Percentiles rank a stretch among this genome's conserved stretches.
Evolutionary conservation across 2,329 filamentous ascomycete genomes (phyloP).

Genomic region (Dothideomycetes sp.): DNA sequence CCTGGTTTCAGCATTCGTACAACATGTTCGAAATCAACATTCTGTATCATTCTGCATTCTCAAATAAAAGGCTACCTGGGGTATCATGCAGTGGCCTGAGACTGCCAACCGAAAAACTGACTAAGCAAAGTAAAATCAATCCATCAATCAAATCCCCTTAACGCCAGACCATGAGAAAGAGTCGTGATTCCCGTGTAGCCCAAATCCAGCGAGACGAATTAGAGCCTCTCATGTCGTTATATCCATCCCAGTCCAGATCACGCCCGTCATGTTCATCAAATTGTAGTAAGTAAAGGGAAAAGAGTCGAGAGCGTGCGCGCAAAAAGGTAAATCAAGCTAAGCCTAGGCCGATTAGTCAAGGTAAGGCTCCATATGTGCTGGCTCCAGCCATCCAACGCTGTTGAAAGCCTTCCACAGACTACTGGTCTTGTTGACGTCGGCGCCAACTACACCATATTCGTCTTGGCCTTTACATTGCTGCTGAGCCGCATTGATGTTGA

Average conservation of each 20-base stretch:
- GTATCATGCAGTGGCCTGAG: background rate
- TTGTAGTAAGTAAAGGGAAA: too few species aligned
- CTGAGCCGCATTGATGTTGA: slow-evolving; percentile 90
- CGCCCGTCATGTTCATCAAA: too few species aligned
- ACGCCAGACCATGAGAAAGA: too few species aligned
- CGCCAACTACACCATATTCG: slow-evolving; percentile 24
- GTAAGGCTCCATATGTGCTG: slow-evolving; percentile 10
- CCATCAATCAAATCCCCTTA: background rate
- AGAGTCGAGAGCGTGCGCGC: too few species aligned
- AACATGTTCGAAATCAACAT: too few species aligned
- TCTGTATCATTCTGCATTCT: too few species aligned
- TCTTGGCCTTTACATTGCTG: slow-evolving; percentile 64
- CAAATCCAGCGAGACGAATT: too few species aligned
- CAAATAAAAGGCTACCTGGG: background rate
- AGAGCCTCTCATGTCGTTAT: too few species aligned
- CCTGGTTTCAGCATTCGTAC: too few species aligned
- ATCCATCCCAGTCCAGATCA: too few species aligned
- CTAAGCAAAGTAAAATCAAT: background rate
- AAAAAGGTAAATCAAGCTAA: background rate
- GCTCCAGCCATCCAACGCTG: slow-evolving; percentile 70
- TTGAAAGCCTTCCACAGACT: slow-evolving; percentile 87
- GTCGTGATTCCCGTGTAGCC: too few species aligned
- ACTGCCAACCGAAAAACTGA: background rate
- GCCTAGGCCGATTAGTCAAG: slow-evolving; percentile 1
- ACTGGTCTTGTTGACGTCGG: slow-evolving; percentile 95